Conservation (phyloP, 2,329 filamentous ascomycete species). For the Monosporascus sp. region DNA sequence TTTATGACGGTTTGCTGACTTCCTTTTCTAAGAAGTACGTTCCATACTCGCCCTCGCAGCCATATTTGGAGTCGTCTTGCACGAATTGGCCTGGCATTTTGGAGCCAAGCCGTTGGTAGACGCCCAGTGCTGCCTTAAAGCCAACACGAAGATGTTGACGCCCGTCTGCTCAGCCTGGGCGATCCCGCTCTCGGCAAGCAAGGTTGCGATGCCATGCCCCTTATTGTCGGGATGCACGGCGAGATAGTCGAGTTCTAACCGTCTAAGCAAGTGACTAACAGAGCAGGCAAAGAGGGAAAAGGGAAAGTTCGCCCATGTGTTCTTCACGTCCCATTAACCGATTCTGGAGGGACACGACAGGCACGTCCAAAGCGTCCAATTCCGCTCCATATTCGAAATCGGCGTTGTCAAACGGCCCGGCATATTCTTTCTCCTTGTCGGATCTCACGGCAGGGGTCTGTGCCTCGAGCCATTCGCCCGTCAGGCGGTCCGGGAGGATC, state of each 20-base stretch:
- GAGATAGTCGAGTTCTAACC: conserved; percentile 19
- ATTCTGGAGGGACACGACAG: conserved; percentile 3
- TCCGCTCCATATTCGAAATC: conserved; percentile 7
- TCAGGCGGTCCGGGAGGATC: conserved; percentile 10
- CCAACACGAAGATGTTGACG: conserved; percentile 17
- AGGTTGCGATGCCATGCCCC: conserved; percentile 15
- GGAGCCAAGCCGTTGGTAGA: conserved; percentile 19
- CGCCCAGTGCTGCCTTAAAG: conserved; percentile 8
- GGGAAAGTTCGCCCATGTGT: conserved; percentile 7
- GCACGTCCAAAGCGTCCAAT: conserved; percentile 8
- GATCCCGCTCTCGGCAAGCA: conserved; percentile 14
- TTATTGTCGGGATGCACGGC: conserved; percentile 17
- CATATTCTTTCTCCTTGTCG: conserved; percentile 7
- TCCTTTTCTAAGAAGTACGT: conserved; percentile 16
- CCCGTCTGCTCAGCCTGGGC: conserved; percentile 15
- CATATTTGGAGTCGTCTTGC: conserved; percentile 16
- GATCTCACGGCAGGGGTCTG: conserved; percentile 9
- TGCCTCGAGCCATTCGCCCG: conserved; percentile 10
- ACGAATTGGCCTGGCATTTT: conserved; percentile 10
- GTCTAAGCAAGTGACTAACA: not conserved
- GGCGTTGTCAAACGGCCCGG: conserved; percentile 5
- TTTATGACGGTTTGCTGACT: not conserved
- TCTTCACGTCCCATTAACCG: conserved; percentile 7
- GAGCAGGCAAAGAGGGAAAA: too few relatives aligned
- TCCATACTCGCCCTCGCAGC: conserved; percentile 14